Conservation (phyloP, 139 green algal genomes). For the Microglena sp. region DNA sequence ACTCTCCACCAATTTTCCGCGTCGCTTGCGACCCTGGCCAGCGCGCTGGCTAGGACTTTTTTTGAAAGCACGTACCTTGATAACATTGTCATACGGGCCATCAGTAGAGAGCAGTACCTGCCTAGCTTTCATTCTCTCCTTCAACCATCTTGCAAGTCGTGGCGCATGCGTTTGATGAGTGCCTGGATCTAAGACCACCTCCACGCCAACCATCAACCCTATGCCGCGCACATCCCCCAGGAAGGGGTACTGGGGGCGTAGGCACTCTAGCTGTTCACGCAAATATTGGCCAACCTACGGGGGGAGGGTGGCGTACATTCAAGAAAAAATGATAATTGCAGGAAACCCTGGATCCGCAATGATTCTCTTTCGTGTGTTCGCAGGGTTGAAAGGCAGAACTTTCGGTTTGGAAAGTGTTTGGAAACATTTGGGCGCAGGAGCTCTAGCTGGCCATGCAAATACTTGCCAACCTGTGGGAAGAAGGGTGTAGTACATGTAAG, state of each 20-base stretch:
- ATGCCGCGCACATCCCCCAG: slow-evolving; percentile 53
- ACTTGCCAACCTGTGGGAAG: slow-evolving; percentile 33
- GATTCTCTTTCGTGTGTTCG: too few species aligned
- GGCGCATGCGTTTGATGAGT: slow-evolving; percentile 25
- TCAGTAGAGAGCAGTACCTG: slow-evolving; percentile 52
- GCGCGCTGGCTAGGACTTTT: too few species aligned
- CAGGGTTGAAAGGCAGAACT: too few species aligned
- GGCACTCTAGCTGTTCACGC: slow-evolving; percentile 3
- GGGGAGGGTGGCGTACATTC: background rate
- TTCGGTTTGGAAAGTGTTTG: too few species aligned
- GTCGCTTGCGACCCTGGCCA: too few species aligned
- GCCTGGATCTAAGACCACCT: slow-evolving; percentile 28
- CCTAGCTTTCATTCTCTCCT: slow-evolving; percentile 26
- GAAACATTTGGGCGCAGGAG: slow-evolving; percentile 11
- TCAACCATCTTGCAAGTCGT: slow-evolving; percentile 26
- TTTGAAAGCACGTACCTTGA: too few species aligned
- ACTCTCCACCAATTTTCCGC: too few species aligned
- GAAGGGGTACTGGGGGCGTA: slow-evolving; percentile 12
- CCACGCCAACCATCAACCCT: slow-evolving; percentile 49
- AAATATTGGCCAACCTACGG: slow-evolving; percentile 40
- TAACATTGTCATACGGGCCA: slow-evolving; percentile 47
- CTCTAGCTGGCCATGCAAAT: slow-evolving; percentile 15
- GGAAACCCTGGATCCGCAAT: too few species aligned
- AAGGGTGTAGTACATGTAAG: background rate
- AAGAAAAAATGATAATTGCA: too few species aligned